A percentile compares a stretch with the other conserved stretches of the same genome.
Conservation (phyloP, 345 rosid genomes). For the Acer saccharum region DNA sequence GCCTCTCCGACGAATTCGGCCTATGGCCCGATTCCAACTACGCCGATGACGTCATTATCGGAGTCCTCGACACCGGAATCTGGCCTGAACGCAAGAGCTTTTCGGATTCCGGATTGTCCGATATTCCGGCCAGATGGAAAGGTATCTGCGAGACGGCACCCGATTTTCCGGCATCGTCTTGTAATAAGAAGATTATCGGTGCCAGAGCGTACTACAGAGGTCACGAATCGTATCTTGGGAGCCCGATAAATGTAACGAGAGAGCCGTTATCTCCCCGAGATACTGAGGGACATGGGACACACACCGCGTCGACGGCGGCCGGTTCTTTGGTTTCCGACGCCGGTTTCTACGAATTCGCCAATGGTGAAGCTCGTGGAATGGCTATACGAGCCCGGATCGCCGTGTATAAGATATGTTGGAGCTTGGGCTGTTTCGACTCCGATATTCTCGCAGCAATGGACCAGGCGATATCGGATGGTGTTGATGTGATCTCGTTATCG, state of each 20-base stretch:
- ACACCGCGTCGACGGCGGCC: conserved; percentile 86
- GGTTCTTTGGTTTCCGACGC: conserved; percentile 72
- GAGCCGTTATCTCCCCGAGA: conserved; percentile 78
- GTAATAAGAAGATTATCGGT: conserved; percentile 80
- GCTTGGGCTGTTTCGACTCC: conserved; percentile 74
- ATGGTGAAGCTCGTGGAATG: conserved; percentile 86
- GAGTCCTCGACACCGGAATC: conserved; percentile 85
- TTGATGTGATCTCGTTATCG: conserved; percentile 78
- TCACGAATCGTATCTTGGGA: conserved; percentile 37
- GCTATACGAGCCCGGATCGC: conserved; percentile 83
- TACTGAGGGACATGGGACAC: conserved; percentile 88
- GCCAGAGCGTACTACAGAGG: conserved; percentile 76
- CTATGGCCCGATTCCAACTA: conserved; percentile 68
- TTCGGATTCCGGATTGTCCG: conserved; percentile 45
- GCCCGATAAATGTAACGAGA: conserved; percentile 38
- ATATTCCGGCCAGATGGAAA: conserved; percentile 63
- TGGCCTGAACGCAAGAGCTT: conserved; percentile 87
- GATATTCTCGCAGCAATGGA: conserved; percentile 97
- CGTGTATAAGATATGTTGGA: conserved; percentile 90
- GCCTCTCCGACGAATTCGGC: conserved; percentile 56
- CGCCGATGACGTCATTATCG: conserved; percentile 75
- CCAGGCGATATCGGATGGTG: conserved; percentile 80
- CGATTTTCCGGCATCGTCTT: conserved; percentile 65
- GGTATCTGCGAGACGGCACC: conserved; percentile 62
- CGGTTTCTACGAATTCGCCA: conserved; percentile 60